Base-by-base conservation (phyloP, 495 filamentous ascomycete genomes). In the Lasiosphaeria ovina region DNA sequence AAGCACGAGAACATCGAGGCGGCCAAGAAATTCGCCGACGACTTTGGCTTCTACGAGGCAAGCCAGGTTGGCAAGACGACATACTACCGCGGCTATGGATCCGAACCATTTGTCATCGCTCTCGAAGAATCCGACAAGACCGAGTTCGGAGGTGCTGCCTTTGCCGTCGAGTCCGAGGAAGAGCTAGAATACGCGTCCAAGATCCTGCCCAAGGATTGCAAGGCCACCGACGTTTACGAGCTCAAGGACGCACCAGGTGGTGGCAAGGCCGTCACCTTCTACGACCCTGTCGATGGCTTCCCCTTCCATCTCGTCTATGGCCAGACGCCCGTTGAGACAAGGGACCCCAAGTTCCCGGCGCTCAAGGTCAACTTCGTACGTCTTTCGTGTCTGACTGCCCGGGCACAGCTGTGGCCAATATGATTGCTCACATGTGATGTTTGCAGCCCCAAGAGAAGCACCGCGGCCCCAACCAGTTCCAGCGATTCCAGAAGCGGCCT, bases 401-500 rank as follows among this genome's bases (percentile, higher is more conserved):
- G 48, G 3, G 32, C 17, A 51, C 9, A 3, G 31, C 11, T 4
- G 6, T 16, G 17, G 24, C 24, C 24, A 2, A n/a, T 12, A 34
- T 24, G 24, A n/a, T 24, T 35, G 33, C 50, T 35, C 6, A 52
- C 11, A 6, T 1, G 5, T 38, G 1, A 4, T 31, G 44, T 3
- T 34, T n/a, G 47, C 57, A 74, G 72, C 81, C 81, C 14, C 70
- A 60, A 12, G 71, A 77, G 63, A 83, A 82, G 71, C 75, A 81
- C 62, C 68, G 80, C 51, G 69, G 72, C 7, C 67, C 58, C n/a
- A 77, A 76, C 67, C 69, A 76, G 58, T 78, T 77, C 63, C 78
- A 81, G 64, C 75, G 80, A 31, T 83, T 83, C 71, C 60, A 77
- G 78, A 86, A 81, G 71, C 75, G 89, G 8, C 88, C 89, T 2